These are phyloP conservation scores for Acorus gramineus DNA, from an alignment of 106 monocot genomes.

Conservation along the genomic window DNA sequence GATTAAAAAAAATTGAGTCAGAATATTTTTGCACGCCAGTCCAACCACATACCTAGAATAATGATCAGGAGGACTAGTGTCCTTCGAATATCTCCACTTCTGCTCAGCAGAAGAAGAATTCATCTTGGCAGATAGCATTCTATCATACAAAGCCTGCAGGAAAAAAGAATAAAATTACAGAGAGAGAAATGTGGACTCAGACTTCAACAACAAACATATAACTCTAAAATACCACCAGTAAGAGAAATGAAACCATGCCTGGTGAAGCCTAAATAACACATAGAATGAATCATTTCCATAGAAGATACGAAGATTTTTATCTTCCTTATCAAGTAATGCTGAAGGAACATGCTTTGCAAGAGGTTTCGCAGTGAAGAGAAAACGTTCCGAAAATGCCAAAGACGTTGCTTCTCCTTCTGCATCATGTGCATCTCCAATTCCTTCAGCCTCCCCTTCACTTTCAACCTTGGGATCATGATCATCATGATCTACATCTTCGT, in stretches of 20 bases:
- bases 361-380: slow-evolving; percentile 52
- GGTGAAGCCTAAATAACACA: slow-evolving; percentile 87
- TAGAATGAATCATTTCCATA: slow-evolving; percentile 98
- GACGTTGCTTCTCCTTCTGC: slow-evolving; percentile 53
- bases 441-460: slow-evolving; percentile 92
- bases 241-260: slow-evolving; percentile 22
- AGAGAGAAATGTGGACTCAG: background rate
- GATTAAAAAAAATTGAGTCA: too few relatives aligned
- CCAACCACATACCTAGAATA: slow-evolving; percentile 54
- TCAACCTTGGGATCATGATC: slow-evolving; percentile 68
- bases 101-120: slow-evolving; percentile 62
- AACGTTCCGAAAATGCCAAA: slow-evolving; percentile 52
- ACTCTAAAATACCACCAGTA: background rate
- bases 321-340: slow-evolving; percentile 37
- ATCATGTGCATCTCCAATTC: slow-evolving; percentile 58
- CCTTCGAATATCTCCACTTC: slow-evolving; percentile 67
- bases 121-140: slow-evolving; percentile 77
- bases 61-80: slow-evolving; percentile 44
- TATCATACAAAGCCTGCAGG: slow-evolving; percentile 86
- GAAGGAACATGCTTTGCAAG: slow-evolving; percentile 70
- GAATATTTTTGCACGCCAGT: too few relatives aligned
- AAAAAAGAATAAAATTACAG: background rate
- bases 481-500: slow-evolving; percentile 67
- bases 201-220: background rate
- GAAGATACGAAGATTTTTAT: slow-evolving; percentile 52